These are phyloP conservation scores for Eimeria tenella DNA, from an alignment of 169 alveolate species.

Conservation along the genomic window DNA sequence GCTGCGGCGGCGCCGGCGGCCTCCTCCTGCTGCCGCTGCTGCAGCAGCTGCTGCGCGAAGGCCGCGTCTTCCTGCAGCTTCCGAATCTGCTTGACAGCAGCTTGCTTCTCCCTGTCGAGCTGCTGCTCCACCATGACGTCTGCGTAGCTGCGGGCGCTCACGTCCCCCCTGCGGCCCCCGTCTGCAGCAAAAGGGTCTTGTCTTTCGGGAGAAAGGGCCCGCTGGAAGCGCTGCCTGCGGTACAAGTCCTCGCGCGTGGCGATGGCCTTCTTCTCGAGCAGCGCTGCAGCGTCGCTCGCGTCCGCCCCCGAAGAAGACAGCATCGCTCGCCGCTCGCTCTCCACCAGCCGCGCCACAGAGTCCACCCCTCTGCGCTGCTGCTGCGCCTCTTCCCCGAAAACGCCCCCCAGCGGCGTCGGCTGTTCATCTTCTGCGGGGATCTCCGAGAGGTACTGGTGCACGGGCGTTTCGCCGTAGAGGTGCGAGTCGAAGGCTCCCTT, in stretches of 20 bases:
- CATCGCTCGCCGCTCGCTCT: slow-evolving; percentile 25
- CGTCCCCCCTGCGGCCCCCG: slow-evolving; percentile 73
- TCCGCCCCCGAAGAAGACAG: slow-evolving; percentile 8
- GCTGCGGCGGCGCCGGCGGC: slow-evolving; percentile 68
- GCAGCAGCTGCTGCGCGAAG: slow-evolving; percentile 72
- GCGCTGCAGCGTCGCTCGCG: slow-evolving; percentile 9
- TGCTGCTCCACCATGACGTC: slow-evolving; percentile 81
- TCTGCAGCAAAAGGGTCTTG: slow-evolving; percentile 89
- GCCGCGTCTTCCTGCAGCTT: slow-evolving; percentile 78
- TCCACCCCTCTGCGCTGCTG: slow-evolving; percentile 42
- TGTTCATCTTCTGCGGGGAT: slow-evolving; percentile 76
- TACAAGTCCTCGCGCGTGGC: slow-evolving; percentile 78
- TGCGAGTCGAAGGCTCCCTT: slow-evolving; percentile 76
- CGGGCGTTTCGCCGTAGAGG: slow-evolving; percentile 78
- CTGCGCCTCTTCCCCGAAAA: slow-evolving; percentile 22
- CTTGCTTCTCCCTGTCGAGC: slow-evolving; percentile 80
- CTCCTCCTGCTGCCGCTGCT: slow-evolving; percentile 75
- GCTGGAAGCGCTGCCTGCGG: slow-evolving; percentile 74
- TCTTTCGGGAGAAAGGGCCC: slow-evolving; percentile 89
- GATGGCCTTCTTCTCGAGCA: slow-evolving; percentile 71
- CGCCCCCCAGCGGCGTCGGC: slow-evolving; percentile 55
- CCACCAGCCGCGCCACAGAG: slow-evolving; percentile 23
- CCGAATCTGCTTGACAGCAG: slow-evolving; percentile 79
- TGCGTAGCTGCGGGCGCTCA: slow-evolving; percentile 71
- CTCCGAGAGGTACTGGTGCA: slow-evolving; percentile 73